Conservation (phyloP, 768 basidiomycete species). For the Tylopilus cervinicoccineus region DNA sequence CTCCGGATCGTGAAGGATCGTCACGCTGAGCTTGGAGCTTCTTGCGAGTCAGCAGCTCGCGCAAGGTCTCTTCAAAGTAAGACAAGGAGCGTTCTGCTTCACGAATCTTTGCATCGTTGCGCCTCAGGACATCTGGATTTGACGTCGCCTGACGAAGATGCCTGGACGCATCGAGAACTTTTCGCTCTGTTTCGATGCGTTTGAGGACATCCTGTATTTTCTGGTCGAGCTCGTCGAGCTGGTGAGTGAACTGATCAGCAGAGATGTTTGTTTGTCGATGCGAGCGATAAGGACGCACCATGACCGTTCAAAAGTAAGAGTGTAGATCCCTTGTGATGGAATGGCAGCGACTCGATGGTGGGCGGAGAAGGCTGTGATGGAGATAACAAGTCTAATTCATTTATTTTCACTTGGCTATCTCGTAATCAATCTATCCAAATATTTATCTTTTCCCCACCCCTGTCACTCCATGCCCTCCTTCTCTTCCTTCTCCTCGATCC, state of each 20-base stretch:
- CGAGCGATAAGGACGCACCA: constrained; percentile 24
- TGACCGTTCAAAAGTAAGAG: constrained; percentile 22
- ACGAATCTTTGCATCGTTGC: constrained; percentile 80
- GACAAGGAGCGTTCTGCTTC: constrained; percentile 80
- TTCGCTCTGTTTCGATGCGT: constrained; percentile 89
- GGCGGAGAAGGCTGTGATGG: constrained; percentile 28
- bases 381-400: constrained; percentile 24
- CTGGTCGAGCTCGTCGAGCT: constrained; percentile 70
- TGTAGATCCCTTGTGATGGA: constrained; percentile 15
- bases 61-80: constrained; percentile 85
- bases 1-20: constrained; percentile 53
- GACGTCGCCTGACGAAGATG: constrained; percentile 75
- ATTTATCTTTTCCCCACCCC: constrained; percentile 4
- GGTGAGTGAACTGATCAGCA: constrained; percentile 3
- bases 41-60: constrained; percentile 78
- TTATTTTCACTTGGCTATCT: constrained; percentile 25
- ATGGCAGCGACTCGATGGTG: constrained; percentile 17
- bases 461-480: constrained; percentile 30
- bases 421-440: constrained; percentile 17
- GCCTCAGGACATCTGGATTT: constrained; percentile 81
- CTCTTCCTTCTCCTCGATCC: constrained; percentile 31
- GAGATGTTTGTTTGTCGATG: constrained; percentile 2
- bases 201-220: constrained; percentile 90
- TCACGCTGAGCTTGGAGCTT: constrained; percentile 52
- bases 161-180: constrained; percentile 83